Evolutionary conservation across 352 stramenopile species (phyloP).

Genomic region (Globisporangium apiculatum): DNA sequence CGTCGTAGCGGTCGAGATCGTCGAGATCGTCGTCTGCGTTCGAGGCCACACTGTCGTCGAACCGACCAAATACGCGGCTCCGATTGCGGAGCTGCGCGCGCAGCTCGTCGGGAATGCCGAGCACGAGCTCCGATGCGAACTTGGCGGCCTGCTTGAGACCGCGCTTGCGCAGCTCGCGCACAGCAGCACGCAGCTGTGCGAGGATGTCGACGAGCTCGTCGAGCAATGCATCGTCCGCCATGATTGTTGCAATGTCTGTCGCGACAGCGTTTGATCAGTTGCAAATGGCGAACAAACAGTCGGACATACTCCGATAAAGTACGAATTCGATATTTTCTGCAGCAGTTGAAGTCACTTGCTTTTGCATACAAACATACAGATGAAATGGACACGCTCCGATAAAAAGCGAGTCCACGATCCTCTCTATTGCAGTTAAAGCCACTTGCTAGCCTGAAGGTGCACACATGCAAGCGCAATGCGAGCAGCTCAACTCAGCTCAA

Average conservation of each 20-base stretch:
- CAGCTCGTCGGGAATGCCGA: constrained; percentile 47
- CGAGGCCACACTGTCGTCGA: neutral
- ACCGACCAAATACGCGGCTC: neutral
- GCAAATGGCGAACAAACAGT: too few relatives aligned
- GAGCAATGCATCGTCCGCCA: constrained; percentile 4
- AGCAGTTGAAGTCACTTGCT: neutral
- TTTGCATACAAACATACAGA: neutral
- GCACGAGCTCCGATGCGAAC: constrained; percentile 69
- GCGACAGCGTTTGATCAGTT: too few relatives aligned
- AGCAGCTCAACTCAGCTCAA: constrained; percentile 2
- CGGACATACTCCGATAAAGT: too few relatives aligned
- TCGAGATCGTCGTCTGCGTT: constrained; percentile 3
- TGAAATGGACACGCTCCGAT: too few relatives aligned
- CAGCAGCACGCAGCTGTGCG: constrained; percentile 40
- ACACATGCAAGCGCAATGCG: too few relatives aligned
- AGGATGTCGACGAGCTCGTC: constrained; percentile 25
- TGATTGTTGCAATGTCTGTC: too few relatives aligned
- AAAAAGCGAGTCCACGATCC: too few relatives aligned
- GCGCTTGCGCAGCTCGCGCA: constrained; percentile 39
- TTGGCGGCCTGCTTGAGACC: constrained; percentile 62
- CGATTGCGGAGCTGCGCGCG: constrained; percentile 22
- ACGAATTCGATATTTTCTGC: neutral
- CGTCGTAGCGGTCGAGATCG: constrained; percentile 42
- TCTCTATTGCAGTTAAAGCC: too few relatives aligned
- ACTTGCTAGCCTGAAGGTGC: too few relatives aligned